Evolutionary conservation across 2,329 filamentous ascomycete genomes (phyloP), one percentile per base, ranked within the genome.

Genomic region (Epichloe scottii): DNA sequence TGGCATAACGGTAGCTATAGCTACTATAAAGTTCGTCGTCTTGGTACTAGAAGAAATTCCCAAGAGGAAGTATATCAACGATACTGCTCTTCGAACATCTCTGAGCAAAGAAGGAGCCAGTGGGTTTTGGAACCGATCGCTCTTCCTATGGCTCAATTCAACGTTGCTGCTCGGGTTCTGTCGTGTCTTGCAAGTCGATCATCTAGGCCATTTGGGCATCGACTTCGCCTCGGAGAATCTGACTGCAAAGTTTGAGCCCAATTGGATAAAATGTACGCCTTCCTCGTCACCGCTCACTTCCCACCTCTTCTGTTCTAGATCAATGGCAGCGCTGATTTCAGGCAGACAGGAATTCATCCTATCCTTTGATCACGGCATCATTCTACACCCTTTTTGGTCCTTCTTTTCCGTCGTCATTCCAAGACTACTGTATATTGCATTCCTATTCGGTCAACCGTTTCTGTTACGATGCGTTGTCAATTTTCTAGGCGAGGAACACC

Each of bases 381-480:
- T 42, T 42, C 35, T 23, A 46, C 12, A 50, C 53, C 3, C 56
- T 54, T 41, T 52, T 7, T 48, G 45, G 21, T 49, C 58, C 0
- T 53, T 60, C 23, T 11, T 57, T 12, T 39, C 51, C 5, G 52
- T 53, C 30, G 50, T 66, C 19, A 23, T 66, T 17, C 64, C 66
- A 6, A 57, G 68, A 7, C 42, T 68, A 7, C 57, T 55, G 11
- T 42, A 58, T 7, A 55, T 54, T 2, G 67, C 56, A 1, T 68
- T 71, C 53, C 63, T 50, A 2, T 69, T 71, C 51, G 60, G 61
- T 11, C 70, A 72, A 52, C 70, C 70, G 0, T 66, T 71, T n/a
- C 57, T 72, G 26, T 60, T 72, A 43, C 50, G 58, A 37, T 57
- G 56, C 2, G 53, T 68, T 0, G 52, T 70, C 3, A 43, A 56